These are phyloP conservation scores for Aschersonia sp. DNA, from an alignment of 2,329 filamentous ascomycete genomes.

Conservation along the genomic window DNA sequence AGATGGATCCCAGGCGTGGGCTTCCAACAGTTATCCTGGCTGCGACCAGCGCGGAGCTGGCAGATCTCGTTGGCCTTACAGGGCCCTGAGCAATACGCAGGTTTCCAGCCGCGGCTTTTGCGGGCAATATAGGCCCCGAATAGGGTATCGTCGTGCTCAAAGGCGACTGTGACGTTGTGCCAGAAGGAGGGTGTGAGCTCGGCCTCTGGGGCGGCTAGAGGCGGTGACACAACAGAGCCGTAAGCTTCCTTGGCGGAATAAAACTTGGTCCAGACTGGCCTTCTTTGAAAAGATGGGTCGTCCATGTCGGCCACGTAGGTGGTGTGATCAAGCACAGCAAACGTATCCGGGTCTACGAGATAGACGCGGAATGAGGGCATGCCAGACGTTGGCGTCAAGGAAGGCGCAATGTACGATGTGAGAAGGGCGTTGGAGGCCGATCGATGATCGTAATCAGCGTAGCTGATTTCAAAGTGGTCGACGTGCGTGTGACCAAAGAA, in stretches of 20 bases:
- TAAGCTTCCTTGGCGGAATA: slow-evolving; percentile 41
- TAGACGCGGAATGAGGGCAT: slow-evolving; percentile 43
- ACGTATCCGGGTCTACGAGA: slow-evolving; percentile 40
- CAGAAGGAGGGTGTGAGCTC: slow-evolving; percentile 41
- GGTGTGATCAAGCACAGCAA: slow-evolving; percentile 35
- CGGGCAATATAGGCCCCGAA: slow-evolving; percentile 32
- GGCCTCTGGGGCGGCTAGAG: slow-evolving; percentile 16
- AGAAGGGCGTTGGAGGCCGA: slow-evolving; percentile 26
- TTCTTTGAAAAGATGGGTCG: slow-evolving; percentile 22
- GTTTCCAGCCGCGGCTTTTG: slow-evolving; percentile 29
- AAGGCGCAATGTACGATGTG: slow-evolving; percentile 36
- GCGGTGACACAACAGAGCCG: slow-evolving; percentile 26
- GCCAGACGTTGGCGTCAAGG: slow-evolving; percentile 37
- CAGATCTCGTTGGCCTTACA: slow-evolving; percentile 33
- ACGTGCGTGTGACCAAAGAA: slow-evolving; percentile 43
- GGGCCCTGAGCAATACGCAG: slow-evolving; percentile 20
- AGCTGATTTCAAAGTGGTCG: slow-evolving; percentile 41
- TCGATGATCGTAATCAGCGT: slow-evolving; percentile 28
- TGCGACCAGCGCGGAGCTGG: slow-evolving; percentile 30
- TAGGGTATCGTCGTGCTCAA: slow-evolving; percentile 24
- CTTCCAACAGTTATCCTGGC: slow-evolving; percentile 33
- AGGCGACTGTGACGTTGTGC: slow-evolving; percentile 36
- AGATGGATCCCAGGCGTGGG: slow-evolving; percentile 17
- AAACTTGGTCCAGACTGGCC: slow-evolving; percentile 34
- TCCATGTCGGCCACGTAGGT: slow-evolving; percentile 39